Conservation (phyloP, 2,329 filamentous ascomycete genomes). For the Cladophialophora yegresii region DNA sequence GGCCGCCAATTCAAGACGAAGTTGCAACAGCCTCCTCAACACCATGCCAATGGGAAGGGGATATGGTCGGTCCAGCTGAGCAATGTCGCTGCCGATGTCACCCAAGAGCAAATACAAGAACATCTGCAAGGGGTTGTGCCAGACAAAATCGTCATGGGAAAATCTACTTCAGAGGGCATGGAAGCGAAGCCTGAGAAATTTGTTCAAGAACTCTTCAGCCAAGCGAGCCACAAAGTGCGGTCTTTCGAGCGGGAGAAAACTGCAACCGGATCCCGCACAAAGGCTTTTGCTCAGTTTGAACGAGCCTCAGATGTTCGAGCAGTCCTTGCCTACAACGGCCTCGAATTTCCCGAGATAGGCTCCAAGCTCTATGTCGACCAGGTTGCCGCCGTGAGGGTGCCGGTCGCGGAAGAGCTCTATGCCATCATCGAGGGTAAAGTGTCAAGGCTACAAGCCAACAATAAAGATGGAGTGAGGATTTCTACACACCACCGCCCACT, state of each 20-base stretch:
- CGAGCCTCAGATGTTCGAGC: background rate
- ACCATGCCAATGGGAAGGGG: background rate
- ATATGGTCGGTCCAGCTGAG: slow-evolving; percentile 18
- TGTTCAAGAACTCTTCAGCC: slow-evolving; percentile 2
- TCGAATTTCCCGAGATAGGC: slow-evolving; percentile 8
- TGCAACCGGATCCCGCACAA: slow-evolving; percentile 6
- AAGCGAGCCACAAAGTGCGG: slow-evolving; percentile 4
- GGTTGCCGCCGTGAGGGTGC: slow-evolving; percentile 14
- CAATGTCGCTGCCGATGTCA: slow-evolving; percentile 15
- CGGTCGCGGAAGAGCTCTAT: slow-evolving; percentile 9
- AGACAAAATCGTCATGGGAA: slow-evolving; percentile 8
- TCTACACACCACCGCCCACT: background rate
- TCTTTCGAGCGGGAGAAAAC: slow-evolving; percentile 3
- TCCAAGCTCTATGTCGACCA: slow-evolving; percentile 20
- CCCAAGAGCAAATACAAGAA: slow-evolving; percentile 1
- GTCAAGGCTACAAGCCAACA: slow-evolving; percentile 17
- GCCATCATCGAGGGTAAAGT: slow-evolving; percentile 1
- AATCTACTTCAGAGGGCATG: slow-evolving; percentile 2
- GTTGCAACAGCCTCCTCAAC: slow-evolving; percentile 8
- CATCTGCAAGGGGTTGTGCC: slow-evolving; percentile 10
- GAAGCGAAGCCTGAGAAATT: background rate
- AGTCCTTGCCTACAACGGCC: background rate
- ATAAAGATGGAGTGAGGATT: slow-evolving; percentile 4
- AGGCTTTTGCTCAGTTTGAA: slow-evolving; percentile 12
- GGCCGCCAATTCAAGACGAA: slow-evolving; percentile 6